Base-by-base conservation (phyloP, 331 rosid species). In the Acacia concinna region DNA sequence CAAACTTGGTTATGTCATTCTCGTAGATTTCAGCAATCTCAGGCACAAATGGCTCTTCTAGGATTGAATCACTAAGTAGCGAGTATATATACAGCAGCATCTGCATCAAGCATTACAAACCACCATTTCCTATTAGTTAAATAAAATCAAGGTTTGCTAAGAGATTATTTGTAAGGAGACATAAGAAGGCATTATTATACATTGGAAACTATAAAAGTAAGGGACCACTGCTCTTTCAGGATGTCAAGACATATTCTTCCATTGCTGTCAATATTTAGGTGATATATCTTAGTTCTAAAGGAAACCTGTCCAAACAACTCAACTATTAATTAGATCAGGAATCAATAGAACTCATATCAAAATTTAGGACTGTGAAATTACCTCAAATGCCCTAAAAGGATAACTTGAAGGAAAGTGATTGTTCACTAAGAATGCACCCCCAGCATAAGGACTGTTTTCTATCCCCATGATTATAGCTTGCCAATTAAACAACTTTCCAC, bases 351-450 rank as follows among this genome's bases (percentile, higher is more conserved):
- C 60, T 52, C 13, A 0, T 4, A 52, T 52, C 13, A 8, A 52
- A 21, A 8, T 52, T 52, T 8, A 23, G 30, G 2, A 23, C 23
- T 25, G 63, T 8, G 63, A 3, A 1, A n/a, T 68, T 72, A 88
- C 91, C 91, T 89, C 87, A 20, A 89, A 90, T 27, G 93, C 90
- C 60, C 83, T 89, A 69, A 89, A 87, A n/a, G 93, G 93, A 79
- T 89, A 89, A 73, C 85, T 89, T 8, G 93, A 85, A 14, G 93
- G 92, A 65, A 86, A 86, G 62, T 85, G 78, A 37, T 86, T 85
- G 51, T 68, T 84, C 12, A 86, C 80, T 15, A 78, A 81, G 78
- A 89, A 86, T 8, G 86, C 87, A 32, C 90, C 92, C 6, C 87
- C 90, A 21, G 90, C 79, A 46, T 86, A 89, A 18, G 90, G 90